A percentile compares a stretch with the other conserved stretches of the same genome.
Conservation (phyloP, 805 yeast genomes). For the Kurtzmaniella cleridarum region DNA sequence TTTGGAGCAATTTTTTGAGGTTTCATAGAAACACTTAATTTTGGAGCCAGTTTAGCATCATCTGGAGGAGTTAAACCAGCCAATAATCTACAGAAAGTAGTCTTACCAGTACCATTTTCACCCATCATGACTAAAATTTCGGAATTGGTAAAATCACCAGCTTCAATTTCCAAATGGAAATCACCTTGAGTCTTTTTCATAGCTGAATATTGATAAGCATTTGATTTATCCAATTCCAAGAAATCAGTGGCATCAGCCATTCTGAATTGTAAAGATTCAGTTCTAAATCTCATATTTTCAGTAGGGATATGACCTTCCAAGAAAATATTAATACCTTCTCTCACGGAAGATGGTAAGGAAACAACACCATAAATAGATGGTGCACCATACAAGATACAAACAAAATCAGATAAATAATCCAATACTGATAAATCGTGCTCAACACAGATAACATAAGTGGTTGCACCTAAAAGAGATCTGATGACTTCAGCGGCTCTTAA, state of each 20-base stretch:
- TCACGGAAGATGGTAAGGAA: constrained; percentile 90
- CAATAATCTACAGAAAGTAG: constrained; percentile 90
- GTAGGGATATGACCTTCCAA: constrained; percentile 97
- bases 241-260: constrained; percentile 84
- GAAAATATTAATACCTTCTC: constrained; percentile 99
- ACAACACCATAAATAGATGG: constrained; percentile 99
- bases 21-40: constrained; percentile 91
- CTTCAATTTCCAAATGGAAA: constrained; percentile 74
- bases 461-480: constrained; percentile 72
- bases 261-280: constrained; percentile 91
- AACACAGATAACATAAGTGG: constrained; percentile 87
- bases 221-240: constrained; percentile 68
- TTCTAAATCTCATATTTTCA: constrained; percentile 94
- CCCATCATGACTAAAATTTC: constrained; percentile 99
- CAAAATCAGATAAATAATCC: constrained; percentile 94
- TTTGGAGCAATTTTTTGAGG: constrained; percentile 99
- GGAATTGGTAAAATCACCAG: constrained; percentile 91
- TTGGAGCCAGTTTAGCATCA: constrained; percentile 71
- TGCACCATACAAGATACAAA: constrained; percentile 95
- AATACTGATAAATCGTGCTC: constrained; percentile 98
- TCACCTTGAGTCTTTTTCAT: constrained; percentile 95
- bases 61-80: constrained; percentile 94
- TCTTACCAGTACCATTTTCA: constrained; percentile 99
- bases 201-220: constrained; percentile 70
- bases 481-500: constrained; percentile 94